These are phyloP conservation scores for Didymella arachidicola DNA, from an alignment of 2,329 filamentous ascomycete genomes.

Conservation along the genomic window DNA sequence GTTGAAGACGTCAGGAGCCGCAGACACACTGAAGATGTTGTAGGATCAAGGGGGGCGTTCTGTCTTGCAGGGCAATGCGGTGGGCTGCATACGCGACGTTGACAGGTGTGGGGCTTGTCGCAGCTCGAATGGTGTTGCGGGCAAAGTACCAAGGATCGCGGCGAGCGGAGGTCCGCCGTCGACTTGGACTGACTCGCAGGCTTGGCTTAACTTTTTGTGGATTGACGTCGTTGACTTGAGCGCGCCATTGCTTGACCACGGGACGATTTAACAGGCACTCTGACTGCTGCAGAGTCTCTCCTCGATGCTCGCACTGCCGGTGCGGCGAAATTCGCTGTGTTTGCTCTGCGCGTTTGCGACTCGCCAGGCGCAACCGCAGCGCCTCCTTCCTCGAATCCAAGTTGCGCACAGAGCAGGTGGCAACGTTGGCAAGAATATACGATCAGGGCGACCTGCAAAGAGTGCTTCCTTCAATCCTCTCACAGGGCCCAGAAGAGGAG, in stretches of 20 bases:
- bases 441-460: neutral
- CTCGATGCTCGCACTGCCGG: constrained; percentile 40
- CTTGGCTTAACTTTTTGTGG: constrained; percentile 36
- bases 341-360: constrained; percentile 51
- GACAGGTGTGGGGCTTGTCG: constrained; percentile 29
- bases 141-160: constrained; percentile 13
- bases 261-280: neutral
- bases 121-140: constrained; percentile 29
- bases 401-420: constrained; percentile 25
- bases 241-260: neutral
- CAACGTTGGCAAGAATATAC: neutral
- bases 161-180: constrained; percentile 9
- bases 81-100: constrained; percentile 17
- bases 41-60: constrained; percentile 2
- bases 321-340: constrained; percentile 48
- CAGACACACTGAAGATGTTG: neutral
- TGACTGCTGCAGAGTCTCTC: constrained; percentile 1
- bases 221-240: constrained; percentile 29
- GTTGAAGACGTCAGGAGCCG: constrained; percentile 2
- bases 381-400: constrained; percentile 41
- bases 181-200: constrained; percentile 6
- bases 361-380: constrained; percentile 30
- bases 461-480: constrained; percentile 4
- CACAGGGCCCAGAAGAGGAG: neutral
- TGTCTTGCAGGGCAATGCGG: neutral